Base-by-base conservation (phyloP, 176 grass and related monocot genomes). In the Elymus sibiricus region DNA sequence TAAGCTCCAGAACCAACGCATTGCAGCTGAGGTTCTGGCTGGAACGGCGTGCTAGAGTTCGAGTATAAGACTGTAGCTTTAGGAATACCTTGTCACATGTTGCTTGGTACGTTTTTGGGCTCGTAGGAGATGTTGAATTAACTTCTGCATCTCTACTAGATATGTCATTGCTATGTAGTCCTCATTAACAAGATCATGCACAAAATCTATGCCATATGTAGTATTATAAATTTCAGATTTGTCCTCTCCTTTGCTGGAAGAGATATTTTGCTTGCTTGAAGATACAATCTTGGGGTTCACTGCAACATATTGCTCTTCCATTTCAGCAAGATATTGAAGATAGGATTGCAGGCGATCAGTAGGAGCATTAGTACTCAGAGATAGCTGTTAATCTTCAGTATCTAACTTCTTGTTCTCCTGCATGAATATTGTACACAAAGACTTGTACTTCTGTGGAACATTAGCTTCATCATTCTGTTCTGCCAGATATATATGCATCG, bases 381-480 rank as follows among this genome's bases (percentile, higher is more conserved):
- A 85, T 31, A 58, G 85, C 47, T 80, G 58, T 78, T 70, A 56
- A 85, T 64, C 56, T 15, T 77, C 43, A 63, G 31, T 68, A 84
- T 72, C 75, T 56, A 68, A 7, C 43, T 47, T 76, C 1, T 83
- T 79, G 29, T 31, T 65, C 44, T 81, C 37, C 4, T 39, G 78
- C 75, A 67, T 82, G 73, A 88, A 90, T 44, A 93, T 53, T 91
- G 74, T 91, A 83, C 77, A 91, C 81, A 96, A 86, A 76, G 82
- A 91, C 86, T 67, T 83, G 71, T 91, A 64, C 16, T 90, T 87
- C 94, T 96, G 81, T 72, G 76, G 75, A 55, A 34, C 35, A 78
- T 84, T 87, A 77, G 68, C 64, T 70, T 87, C 77, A 40, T 28
- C 22, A 21, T 84, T 80, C 25, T 80, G 63, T 77, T 84, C 49